Evolutionary conservation across 176 grass and related monocot species (phyloP), one percentile per base, ranked within the genome.

Genomic region (Triticum dicoccoides): DNA sequence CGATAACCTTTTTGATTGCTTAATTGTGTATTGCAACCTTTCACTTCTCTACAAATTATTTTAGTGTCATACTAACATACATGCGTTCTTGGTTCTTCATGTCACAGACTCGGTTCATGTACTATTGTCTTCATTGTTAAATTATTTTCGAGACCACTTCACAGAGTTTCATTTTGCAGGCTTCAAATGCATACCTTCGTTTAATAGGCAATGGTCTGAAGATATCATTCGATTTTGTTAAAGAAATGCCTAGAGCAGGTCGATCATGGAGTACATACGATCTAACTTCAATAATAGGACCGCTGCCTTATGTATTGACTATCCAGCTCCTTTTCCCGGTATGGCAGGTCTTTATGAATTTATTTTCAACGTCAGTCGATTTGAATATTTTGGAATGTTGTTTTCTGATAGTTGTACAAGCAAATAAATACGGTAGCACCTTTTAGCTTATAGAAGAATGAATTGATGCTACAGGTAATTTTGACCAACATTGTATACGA

Each of bases 401-500:
- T 37, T 49, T 20, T 70, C 17, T 39, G 47, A 21, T 8, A 27
- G 6, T 24, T 54, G n/a, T 70, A 56, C 65, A 82, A 37, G 80
- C 18, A 82, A 82, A 39, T 62, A 70, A 59, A 33, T 17, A 29
- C 37, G 8, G 5, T 38, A 29, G 4, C n/a, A 52, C 34, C 14
- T 34, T 78, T 71, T 49, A 51, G 3, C 54, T 89, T 27, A 84
- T 77, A 54, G 61, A 65, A 82, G 14, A 69, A 20, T 81, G 34
- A 73, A 30, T 76, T 74, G 34, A 42, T 69, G 81, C 4, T 88
- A 25, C 76, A 97, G 92, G 92, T 97, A 85, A 89, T 97, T 47
- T 88, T 97, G 47, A 87, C 61, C 61, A 92, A 83, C 65, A 67
- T 94, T 75, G 86, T 94, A 37, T 92, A 94, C 2, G 90, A 97